Evolutionary conservation across 2,329 filamentous ascomycete genomes (phyloP).

Genomic region (Penicillium sp.): DNA sequence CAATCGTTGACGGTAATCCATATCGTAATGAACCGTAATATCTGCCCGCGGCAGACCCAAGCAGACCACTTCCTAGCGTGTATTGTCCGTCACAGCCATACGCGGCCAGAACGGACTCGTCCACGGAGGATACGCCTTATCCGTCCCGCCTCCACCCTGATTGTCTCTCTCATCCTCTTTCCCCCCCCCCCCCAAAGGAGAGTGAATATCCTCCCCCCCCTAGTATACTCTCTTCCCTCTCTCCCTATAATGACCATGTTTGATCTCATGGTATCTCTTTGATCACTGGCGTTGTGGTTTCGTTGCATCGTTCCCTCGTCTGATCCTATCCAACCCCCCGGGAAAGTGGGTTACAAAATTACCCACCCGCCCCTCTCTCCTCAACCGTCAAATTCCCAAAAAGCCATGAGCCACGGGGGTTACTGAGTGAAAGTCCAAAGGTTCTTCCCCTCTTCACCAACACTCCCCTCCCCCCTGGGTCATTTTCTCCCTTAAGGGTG

Average conservation of each 20-base stretch:
- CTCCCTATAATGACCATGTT: constrained; percentile 6
- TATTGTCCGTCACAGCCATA: constrained; percentile 6
- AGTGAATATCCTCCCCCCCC: background rate
- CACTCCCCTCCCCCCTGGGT: background rate
- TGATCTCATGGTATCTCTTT: constrained; percentile 1
- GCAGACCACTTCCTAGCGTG: background rate
- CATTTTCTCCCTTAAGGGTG: constrained; percentile 11
- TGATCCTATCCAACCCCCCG: constrained; percentile 9
- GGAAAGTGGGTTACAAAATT: constrained; percentile 28
- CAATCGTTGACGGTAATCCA: background rate
- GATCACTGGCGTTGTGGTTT: constrained; percentile 16
- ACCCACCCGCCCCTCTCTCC: constrained; percentile 24
- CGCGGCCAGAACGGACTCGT: constrained; percentile 12
- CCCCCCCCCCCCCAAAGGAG: background rate
- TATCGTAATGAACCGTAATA: background rate
- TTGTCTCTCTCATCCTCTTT: constrained; percentile 16
- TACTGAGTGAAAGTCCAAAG: constrained; percentile 18
- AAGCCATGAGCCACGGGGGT: constrained; percentile 32
- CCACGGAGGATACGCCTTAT: constrained; percentile 29
- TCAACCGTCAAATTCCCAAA: constrained; percentile 20
- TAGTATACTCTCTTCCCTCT: background rate
- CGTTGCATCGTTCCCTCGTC: constrained; percentile 15
- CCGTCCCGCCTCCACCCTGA: constrained; percentile 25
- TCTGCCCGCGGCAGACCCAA: background rate
- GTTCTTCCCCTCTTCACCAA: constrained; percentile 8